These are phyloP conservation scores for Eucalyptus melliodora DNA, from an alignment of 345 rosid species.

Conservation along the genomic window DNA sequence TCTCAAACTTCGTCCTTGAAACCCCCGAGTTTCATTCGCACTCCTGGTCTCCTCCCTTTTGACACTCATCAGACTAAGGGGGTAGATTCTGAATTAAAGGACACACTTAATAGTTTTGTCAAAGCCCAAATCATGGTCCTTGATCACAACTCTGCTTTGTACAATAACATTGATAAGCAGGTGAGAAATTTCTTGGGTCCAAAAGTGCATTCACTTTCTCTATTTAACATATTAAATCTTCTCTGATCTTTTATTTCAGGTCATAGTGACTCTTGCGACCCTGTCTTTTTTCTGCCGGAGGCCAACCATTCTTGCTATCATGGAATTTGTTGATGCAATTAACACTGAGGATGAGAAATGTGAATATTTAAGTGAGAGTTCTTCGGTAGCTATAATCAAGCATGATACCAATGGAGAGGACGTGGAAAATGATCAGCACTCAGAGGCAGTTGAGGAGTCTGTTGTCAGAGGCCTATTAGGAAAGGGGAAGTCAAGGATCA, in stretches of 20 bases:
- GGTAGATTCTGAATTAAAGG: constrained; percentile 24
- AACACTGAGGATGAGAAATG: constrained; percentile 42
- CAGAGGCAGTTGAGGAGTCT: constrained; percentile 25
- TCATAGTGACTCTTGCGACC: constrained; percentile 70
- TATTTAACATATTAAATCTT: not conserved
- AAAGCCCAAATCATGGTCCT: constrained; percentile 81
- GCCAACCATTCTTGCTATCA: constrained; percentile 85
- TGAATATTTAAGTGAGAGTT: constrained; percentile 47
- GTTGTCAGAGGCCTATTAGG: constrained; percentile 84
- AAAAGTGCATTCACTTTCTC: not conserved
- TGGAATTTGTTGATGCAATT: constrained; percentile 81
- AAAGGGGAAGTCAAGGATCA: constrained; percentile 80
- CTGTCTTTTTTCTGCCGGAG: constrained; percentile 91
- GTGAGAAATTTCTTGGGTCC: constrained; percentile 13
- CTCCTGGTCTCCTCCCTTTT: constrained; percentile 68
- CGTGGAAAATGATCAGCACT: constrained; percentile 19
- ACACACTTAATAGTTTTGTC: constrained; percentile 76
- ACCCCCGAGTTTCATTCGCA: constrained; percentile 68
- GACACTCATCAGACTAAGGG: constrained; percentile 11
- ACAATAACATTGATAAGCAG: constrained; percentile 63
- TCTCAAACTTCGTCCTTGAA: constrained; percentile 16
- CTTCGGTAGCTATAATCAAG: constrained; percentile 28
- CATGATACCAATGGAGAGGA: constrained; percentile 25
- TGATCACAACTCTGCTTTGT: constrained; percentile 63
- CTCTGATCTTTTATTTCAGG: constrained; percentile 33